These are phyloP conservation scores for Themeda triandra DNA, from an alignment of 176 grass and related monocot genomes.

Conservation along the genomic window DNA sequence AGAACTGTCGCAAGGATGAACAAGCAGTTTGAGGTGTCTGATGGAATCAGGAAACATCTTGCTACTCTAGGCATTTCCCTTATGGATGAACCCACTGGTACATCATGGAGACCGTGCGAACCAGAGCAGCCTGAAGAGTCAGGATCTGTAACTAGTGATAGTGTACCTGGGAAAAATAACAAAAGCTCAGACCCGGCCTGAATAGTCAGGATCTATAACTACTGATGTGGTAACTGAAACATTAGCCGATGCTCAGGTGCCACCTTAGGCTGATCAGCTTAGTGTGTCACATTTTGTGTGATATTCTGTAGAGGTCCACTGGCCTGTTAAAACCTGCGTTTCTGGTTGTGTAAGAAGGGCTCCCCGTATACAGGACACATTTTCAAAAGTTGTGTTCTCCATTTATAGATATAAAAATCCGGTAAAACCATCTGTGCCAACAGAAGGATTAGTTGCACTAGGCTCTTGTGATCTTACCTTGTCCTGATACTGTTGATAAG, in stretches of 20 bases:
- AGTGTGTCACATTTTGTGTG: not conserved
- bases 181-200: not conserved
- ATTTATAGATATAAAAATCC: not conserved
- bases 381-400: not conserved
- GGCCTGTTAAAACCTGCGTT: not conserved
- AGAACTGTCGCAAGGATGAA: conserved; percentile 32
- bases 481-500: not conserved
- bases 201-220: not conserved
- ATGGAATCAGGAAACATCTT: conserved; percentile 48
- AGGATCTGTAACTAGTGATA: not conserved
- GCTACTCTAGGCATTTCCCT: conserved; percentile 55
- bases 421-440: not conserved
- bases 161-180: not conserved
- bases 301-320: not conserved
- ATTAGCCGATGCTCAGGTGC: not conserved
- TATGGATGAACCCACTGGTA: conserved; percentile 71
- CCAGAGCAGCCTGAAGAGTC: conserved; percentile 9
- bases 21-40: conserved; percentile 41
- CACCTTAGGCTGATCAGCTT: not conserved
- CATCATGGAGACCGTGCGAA: conserved; percentile 68
- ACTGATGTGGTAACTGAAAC: not conserved
- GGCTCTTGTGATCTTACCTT: no score
- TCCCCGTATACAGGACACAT: not conserved
- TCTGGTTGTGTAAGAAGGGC: not conserved
- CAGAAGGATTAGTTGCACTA: not conserved